Conservation (phyloP, 352 stramenopile species). For the Phytophthora syringae region DNA sequence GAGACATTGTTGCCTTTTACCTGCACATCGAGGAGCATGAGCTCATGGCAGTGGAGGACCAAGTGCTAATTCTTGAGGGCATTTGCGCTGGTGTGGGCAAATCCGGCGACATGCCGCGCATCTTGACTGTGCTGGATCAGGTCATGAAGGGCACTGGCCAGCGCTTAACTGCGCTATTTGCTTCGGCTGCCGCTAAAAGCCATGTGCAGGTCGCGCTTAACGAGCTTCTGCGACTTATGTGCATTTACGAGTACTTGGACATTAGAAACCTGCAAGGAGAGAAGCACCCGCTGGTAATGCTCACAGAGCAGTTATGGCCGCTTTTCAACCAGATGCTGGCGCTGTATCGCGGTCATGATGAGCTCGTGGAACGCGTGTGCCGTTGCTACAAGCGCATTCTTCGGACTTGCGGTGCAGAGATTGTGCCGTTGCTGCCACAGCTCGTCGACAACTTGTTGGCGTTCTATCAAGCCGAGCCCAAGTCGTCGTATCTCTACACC, state of each 20-base stretch:
- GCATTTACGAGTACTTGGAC: constrained; percentile 82
- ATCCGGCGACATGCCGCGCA: constrained; percentile 47
- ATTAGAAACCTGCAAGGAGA: constrained; percentile 36
- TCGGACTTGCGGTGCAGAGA: constrained; percentile 61
- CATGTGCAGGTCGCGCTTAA: constrained; percentile 57
- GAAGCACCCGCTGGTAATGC: constrained; percentile 60
- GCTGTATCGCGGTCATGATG: constrained; percentile 77
- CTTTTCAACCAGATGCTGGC: constrained; percentile 80
- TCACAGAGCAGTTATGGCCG: constrained; percentile 84
- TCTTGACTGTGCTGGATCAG: constrained; percentile 67
- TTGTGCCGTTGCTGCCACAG: constrained; percentile 73
- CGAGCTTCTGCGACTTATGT: constrained; percentile 83
- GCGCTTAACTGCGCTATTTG: constrained; percentile 55
- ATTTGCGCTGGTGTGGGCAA: constrained; percentile 69
- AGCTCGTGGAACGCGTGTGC: constrained; percentile 85
- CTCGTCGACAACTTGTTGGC: constrained; percentile 80
- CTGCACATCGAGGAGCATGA: constrained; percentile 74
- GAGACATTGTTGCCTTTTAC: constrained; percentile 80
- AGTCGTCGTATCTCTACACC: constrained; percentile 87
- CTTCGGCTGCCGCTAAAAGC: constrained; percentile 35
- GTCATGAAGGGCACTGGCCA: constrained; percentile 70
- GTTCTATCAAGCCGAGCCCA: constrained; percentile 81
- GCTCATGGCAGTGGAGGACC: constrained; percentile 76
- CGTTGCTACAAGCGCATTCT: constrained; percentile 90
- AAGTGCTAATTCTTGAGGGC: constrained; percentile 87